Evolutionary conservation across 108 stramenopile species (phyloP).

Genomic region (Skeletonema tropicum): DNA sequence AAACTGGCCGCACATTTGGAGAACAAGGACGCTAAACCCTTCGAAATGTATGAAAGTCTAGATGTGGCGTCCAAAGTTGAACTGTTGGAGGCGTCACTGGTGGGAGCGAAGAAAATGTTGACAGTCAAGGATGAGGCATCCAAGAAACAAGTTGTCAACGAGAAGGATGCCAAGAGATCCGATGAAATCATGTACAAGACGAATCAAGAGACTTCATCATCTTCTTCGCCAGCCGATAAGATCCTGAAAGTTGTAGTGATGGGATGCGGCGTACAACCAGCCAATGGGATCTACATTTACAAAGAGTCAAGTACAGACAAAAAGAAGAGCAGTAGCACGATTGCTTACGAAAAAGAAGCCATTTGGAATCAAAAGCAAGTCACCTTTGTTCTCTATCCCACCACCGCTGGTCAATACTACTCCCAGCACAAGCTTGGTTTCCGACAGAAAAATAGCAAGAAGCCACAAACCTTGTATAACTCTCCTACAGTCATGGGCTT

Average conservation of each 20-base stretch:
- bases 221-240: slow-evolving; percentile 10
- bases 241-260: slow-evolving; percentile 28
- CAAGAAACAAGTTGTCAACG: not conserved
- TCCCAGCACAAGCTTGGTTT: slow-evolving; percentile 37
- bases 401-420: slow-evolving; percentile 31
- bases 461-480: slow-evolving; percentile 28
- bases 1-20: slow-evolving; percentile 19
- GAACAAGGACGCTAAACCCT: not conserved
- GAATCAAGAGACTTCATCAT: slow-evolving; percentile 9
- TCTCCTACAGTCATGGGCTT: slow-evolving; percentile 27
- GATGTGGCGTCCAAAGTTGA: slow-evolving; percentile 26
- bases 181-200: slow-evolving; percentile 34
- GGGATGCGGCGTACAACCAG: slow-evolving; percentile 27
- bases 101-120: slow-evolving; percentile 24
- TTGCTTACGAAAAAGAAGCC: slow-evolving; percentile 40
- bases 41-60: slow-evolving; percentile 21
- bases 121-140: slow-evolving; percentile 8
- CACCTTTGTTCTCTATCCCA: slow-evolving; percentile 25
- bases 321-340: not conserved
- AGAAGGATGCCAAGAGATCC: slow-evolving; percentile 11
- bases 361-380: slow-evolving; percentile 32
- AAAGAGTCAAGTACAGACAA: not conserved
- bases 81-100: slow-evolving; percentile 26
- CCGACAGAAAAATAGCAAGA: slow-evolving; percentile 2
- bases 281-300: slow-evolving; percentile 39